phyloP scores from a whole-genome alignment of 2,329 filamentous ascomycete genomes.

The Alternaria triticina region DNA sequence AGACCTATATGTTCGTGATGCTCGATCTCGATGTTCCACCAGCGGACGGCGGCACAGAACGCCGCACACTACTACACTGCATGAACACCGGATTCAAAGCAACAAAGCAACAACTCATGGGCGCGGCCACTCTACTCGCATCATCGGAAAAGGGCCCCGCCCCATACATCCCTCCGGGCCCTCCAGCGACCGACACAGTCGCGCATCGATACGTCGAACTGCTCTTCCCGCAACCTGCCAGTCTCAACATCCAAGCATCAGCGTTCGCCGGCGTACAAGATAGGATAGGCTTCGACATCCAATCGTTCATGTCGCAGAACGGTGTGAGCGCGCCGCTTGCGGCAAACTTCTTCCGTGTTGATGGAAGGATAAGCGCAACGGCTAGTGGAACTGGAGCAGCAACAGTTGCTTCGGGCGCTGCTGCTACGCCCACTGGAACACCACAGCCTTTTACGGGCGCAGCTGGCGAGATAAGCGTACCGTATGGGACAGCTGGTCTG shows the following conservation, averaged over 20 bases:
- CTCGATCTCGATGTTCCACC: conserved; percentile 45
- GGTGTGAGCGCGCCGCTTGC: conserved; percentile 36
- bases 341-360: conserved; percentile 45
- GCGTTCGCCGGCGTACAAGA: conserved; percentile 28
- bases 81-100: conserved; percentile 44
- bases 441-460: conserved; percentile 29
- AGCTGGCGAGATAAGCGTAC: conserved; percentile 16
- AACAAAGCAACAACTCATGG: conserved; percentile 32
- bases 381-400: neutral
- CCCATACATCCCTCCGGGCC: conserved; percentile 39
- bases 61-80: conserved; percentile 42
- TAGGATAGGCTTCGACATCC: conserved; percentile 39
- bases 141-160: conserved; percentile 39
- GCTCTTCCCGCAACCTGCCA: conserved; percentile 40
- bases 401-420: conserved; percentile 11
- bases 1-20: conserved; percentile 46
- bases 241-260: conserved; percentile 26
- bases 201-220: conserved; percentile 46
- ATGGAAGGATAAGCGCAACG: conserved; percentile 29
- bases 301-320: conserved; percentile 33
- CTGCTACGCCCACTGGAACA: conserved; percentile 17
- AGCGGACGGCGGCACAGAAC: conserved; percentile 24
- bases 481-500: conserved; percentile 16
- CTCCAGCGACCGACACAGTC: conserved; percentile 41
- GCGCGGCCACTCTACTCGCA: conserved; percentile 31